Conservation (phyloP, 176 grass and related monocot genomes). For the Zoysia pacifica region DNA sequence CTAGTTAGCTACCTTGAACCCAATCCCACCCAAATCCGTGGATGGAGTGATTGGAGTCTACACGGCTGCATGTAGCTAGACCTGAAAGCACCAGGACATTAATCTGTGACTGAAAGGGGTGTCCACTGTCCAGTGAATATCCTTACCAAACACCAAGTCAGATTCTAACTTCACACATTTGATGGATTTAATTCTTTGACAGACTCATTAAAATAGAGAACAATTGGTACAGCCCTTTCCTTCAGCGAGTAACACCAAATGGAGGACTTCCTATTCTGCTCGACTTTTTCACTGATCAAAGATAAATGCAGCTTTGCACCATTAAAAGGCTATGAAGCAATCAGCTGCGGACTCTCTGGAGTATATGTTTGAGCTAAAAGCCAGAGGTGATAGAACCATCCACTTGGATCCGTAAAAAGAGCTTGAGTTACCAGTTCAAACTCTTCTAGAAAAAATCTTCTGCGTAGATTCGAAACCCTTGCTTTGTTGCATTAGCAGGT, state of each 20-base stretch:
- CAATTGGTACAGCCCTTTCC: constrained; percentile 56
- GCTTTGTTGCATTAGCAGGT: constrained; percentile 58
- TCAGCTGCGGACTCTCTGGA: constrained; percentile 60
- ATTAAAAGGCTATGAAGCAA: constrained; percentile 77
- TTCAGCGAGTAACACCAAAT: constrained; percentile 44
- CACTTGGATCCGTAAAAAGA: constrained; percentile 89
- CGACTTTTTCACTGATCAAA: constrained; percentile 31
- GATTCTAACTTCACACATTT: constrained; percentile 56
- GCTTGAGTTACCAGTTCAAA: constrained; percentile 84
- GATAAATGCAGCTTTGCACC: constrained; percentile 51
- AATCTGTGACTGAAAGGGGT: constrained; percentile 60
- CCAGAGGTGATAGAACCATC: constrained; percentile 99
- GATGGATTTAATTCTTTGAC: constrained; percentile 70
- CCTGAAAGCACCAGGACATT: neutral
- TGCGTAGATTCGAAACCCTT: constrained; percentile 75
- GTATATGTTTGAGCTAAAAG: constrained; percentile 77
- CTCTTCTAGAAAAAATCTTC: constrained; percentile 74
- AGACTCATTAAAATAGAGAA: constrained; percentile 77
- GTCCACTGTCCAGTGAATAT: constrained; percentile 71
- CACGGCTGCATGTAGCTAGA: too few relatives aligned
- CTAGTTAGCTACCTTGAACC: too few relatives aligned
- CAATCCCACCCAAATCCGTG: too few relatives aligned
- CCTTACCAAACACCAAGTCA: constrained; percentile 41
- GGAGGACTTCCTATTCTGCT: constrained; percentile 17
- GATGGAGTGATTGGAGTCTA: too few relatives aligned